These are phyloP conservation scores for Sporothrix protearum DNA, from an alignment of 2,329 filamentous ascomycete species.

Conservation along the genomic window DNA sequence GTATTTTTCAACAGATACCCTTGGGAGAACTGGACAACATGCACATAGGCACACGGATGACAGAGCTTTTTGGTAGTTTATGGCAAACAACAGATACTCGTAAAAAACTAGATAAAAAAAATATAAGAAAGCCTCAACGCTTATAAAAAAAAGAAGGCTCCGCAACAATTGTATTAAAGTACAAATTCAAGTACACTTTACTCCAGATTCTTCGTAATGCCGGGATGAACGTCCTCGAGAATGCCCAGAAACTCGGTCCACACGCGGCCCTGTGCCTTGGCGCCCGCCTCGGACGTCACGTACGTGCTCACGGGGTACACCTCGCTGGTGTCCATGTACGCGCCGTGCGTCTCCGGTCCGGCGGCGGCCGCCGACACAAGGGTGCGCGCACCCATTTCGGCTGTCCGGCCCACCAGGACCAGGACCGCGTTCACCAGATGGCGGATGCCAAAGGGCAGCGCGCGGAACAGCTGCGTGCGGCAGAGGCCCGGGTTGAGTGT, in stretches of 20 bases:
- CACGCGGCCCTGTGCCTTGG: conserved; percentile 37
- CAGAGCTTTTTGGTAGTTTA: neutral
- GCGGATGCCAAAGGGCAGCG: conserved; percentile 34
- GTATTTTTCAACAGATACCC: conserved; percentile 26
- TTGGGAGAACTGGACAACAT: conserved; percentile 5
- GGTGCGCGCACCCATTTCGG: conserved; percentile 42
- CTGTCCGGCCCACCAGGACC: conserved; percentile 36
- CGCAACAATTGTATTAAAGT: neutral
- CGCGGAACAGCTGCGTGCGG: conserved; percentile 40
- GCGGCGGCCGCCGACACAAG: conserved; percentile 40
- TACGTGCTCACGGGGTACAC: conserved; percentile 33
- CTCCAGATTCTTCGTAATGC: conserved; percentile 34
- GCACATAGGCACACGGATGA: neutral
- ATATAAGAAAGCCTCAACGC: conserved; percentile 12
- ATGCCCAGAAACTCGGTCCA: conserved; percentile 44
- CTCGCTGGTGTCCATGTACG: conserved; percentile 39
- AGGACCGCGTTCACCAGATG: conserved; percentile 24
- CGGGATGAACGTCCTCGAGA: conserved; percentile 43
- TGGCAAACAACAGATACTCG: neutral
- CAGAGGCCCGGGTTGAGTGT: conserved; percentile 43
- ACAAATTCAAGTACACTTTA: neutral
- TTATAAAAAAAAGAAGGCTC: neutral
- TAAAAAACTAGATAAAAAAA: neutral
- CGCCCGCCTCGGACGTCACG: conserved; percentile 40
- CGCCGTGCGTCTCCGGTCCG: conserved; percentile 41